A percentile compares a stretch with the other conserved stretches of the same genome.
phyloP scores from a whole-genome alignment of 192 early-diverging fungal genomes.

The Umbelopsis ramanniana region DNA sequence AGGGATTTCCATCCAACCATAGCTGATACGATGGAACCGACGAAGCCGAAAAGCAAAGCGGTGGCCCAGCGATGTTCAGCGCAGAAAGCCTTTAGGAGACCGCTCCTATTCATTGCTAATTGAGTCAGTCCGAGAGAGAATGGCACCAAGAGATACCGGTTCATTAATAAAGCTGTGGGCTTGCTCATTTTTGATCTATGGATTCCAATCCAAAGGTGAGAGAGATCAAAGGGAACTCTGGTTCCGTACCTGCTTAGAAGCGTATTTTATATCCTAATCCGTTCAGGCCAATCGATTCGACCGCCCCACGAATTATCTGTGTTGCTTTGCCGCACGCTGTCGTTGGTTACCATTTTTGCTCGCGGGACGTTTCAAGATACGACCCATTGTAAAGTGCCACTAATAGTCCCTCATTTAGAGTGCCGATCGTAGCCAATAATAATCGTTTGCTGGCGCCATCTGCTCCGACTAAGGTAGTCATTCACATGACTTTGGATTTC shows the following conservation, averaged over 20 bases:
- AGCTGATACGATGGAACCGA: conserved; percentile 26
- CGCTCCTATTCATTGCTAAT: conserved; percentile 18
- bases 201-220: neutral
- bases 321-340: conserved; percentile 17
- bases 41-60: conserved; percentile 28
- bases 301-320: conserved; percentile 21
- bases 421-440: neutral
- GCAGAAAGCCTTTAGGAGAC: conserved; percentile 14
- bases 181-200: conserved; percentile 3
- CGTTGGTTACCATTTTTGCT: conserved; percentile 14
- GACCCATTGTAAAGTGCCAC: conserved; percentile 22
- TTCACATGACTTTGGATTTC: conserved; percentile 16
- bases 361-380: conserved; percentile 15
- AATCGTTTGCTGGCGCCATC: neutral
- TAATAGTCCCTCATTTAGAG: neutral
- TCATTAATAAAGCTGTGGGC: conserved; percentile 3
- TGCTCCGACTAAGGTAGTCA: neutral
- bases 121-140: conserved; percentile 23
- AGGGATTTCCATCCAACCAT: conserved; percentile 45
- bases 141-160: conserved; percentile 13
- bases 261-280: neutral
- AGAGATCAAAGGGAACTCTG: conserved; percentile 5
- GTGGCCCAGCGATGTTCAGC: conserved; percentile 27
- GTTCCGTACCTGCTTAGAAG: neutral
- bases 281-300: neutral